Evolutionary conservation across 805 yeast species (phyloP), one percentile per base, ranked within the genome.

Genomic region (Torulaspora maleeae): DNA sequence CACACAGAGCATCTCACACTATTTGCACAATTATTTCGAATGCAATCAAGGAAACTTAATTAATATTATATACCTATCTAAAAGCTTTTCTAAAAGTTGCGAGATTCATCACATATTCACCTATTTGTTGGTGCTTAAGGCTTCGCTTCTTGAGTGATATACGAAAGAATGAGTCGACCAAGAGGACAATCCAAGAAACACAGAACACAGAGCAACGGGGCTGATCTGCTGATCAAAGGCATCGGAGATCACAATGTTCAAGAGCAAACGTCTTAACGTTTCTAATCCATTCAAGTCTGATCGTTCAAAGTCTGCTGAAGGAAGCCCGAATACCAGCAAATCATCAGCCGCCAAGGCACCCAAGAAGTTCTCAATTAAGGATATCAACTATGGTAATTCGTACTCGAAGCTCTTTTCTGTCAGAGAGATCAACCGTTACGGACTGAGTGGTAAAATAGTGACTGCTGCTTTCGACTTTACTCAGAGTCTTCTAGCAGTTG

Each of bases 381-480:
- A 48, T 16, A 38, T 43, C 9, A 15, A 33, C 10, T 27, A n/a
- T 24, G 41, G 41, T 4, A 33, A 47, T 10, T 27, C 35, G 24
- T 47, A 44, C 29, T 54, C 66, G 15, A 68, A 63, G 46, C 43
- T 65, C 8, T 67, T 69, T 37, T 60, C 58, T 5, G 29, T 64
- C 1, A 62, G 57, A 27, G 69, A 67, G 33, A 61, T 68, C 7
- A 54, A 56, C 33, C 57, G 61, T 49, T 81, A 77, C 55, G 93
- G 93, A 2, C 58, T 83, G 27, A 70, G 75, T 13, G 91, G 95
- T 10, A 75, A 76, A 11, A 77, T 86, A 7, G 68, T 78, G 28
- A 79, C 86, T 0, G 60, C 80, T 32, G 95, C 93, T 0, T 86
- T 75, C 65, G 98, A 93, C 61, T 95, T 95, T 3, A 81, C 86